Conservation (phyloP, 352 stramenopile species). For the Phytophthora foliorum region DNA sequence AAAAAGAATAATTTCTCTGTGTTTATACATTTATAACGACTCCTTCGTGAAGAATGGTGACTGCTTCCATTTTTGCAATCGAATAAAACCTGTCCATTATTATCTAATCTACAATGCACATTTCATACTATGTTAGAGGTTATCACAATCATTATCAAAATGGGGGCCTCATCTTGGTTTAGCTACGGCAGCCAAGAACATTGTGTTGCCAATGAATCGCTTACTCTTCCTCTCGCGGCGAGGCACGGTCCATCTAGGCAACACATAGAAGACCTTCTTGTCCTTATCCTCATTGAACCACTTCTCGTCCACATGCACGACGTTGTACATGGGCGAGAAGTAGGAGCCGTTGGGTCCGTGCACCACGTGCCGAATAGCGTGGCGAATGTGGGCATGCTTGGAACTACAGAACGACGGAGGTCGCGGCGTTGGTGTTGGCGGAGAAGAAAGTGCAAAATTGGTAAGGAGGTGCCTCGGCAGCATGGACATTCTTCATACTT, state of each 20-base stretch:
- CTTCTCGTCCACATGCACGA: too few relatives aligned
- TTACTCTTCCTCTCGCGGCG: constrained; percentile 20
- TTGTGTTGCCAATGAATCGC: constrained; percentile 32
- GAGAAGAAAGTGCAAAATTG: background rate
- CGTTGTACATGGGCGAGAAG: too few relatives aligned
- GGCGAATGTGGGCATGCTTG: too few relatives aligned
- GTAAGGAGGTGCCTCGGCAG: background rate
- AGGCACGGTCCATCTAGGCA: too few relatives aligned
- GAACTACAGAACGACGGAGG: background rate
- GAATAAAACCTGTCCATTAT: constrained; percentile 15
- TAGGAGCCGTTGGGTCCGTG: too few relatives aligned
- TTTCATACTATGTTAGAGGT: background rate
- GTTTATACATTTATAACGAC: too few relatives aligned
- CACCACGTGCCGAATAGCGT: too few relatives aligned
- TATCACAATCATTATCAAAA: background rate
- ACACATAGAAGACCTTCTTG: too few relatives aligned
- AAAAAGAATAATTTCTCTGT: too few relatives aligned
- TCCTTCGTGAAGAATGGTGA: too few relatives aligned
- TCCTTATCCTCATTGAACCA: too few relatives aligned
- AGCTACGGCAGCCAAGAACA: constrained; percentile 32
- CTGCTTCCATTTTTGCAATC: constrained; percentile 6
- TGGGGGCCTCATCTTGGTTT: constrained; percentile 7
- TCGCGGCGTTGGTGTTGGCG: background rate
- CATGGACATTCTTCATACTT: too few relatives aligned
- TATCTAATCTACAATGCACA: background rate